Base-by-base conservation (phyloP, 768 basidiomycete genomes). In the Panaeolus cyanescens region DNA sequence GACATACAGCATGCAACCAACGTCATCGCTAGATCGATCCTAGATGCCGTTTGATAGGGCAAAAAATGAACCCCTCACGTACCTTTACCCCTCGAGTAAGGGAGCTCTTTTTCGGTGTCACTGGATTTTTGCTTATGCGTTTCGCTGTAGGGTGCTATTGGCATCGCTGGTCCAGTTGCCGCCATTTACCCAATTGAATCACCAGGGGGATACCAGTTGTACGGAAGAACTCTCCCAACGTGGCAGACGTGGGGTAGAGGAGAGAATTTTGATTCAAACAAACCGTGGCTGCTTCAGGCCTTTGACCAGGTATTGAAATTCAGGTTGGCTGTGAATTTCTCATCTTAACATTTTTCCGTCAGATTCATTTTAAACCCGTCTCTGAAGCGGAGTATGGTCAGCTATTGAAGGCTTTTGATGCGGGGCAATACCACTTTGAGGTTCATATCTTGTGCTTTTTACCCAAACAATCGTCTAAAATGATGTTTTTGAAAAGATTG, bases 51-150 rank as follows among this genome's bases (percentile, higher is more conserved):
- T 70, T 91, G 0, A 79, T 86, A 5, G 87, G 85, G 0, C 89
- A 90, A 61, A 91, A 91, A 70, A 89, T 90, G 85, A 91, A 91
- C 59, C 89, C 89, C 0, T 88, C 87, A 0, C 75, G 89, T 7
- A 87, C 87, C 0, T 87, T 77, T 61, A 91, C 89, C 0, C 85
- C 88, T 8, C 76, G 83, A 37, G 86, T 85, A 68, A 39, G 79
- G n/a, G n/a, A n/a, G n/a, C n/a, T 42, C 12, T 22, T 3, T 17
- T 42, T n/a, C n/a, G n/a, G n/a, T 70, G 19, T 3, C 17, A 10
- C 22, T 7, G 28, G 31, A 15, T 13, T 63, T 59, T 3, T 32
- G 10, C 5, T 58, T 10, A 30, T 39, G 28, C 31, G 12, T 57
- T 25, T 9, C 20, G 53, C 53, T 25, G 0, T 68, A 88, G 83